A percentile compares a stretch with the other conserved stretches of the same genome.
Conservation (phyloP, 495 filamentous ascomycete genomes). For the Xylaria castorea region DNA sequence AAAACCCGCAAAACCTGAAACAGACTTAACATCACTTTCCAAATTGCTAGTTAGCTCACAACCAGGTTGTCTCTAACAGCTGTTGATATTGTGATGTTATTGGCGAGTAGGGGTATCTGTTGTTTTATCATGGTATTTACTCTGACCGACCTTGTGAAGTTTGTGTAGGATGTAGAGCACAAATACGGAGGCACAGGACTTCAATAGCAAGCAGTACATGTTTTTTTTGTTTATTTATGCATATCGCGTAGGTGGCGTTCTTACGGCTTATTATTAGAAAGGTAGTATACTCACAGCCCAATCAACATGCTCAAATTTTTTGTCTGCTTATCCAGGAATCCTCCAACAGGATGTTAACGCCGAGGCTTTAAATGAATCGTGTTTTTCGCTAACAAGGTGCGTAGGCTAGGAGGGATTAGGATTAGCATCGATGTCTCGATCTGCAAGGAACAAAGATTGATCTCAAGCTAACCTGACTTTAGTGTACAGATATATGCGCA, state of each 20-base stretch:
- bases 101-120: not conserved
- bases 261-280: not conserved
- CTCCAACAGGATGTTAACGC: not conserved
- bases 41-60: not conserved
- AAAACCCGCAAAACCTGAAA: not conserved
- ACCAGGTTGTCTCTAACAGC: not conserved
- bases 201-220: no score
- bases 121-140: not conserved
- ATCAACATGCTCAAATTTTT: not conserved
- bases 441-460: slow-evolving; percentile 15
- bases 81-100: not conserved
- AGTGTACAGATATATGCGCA: not conserved
- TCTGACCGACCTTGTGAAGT: not conserved
- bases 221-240: not conserved
- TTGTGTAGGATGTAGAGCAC: not conserved
- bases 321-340: not conserved
- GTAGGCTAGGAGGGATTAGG: not conserved
- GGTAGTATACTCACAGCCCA: not conserved
- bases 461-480: not conserved
- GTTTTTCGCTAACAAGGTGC: not conserved
- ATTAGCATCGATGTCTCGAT: not conserved
- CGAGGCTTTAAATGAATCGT: slow-evolving; percentile 6
- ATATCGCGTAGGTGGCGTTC: slow-evolving; percentile 12
- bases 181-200: not conserved
- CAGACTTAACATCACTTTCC: not conserved